A percentile compares a stretch with the other conserved stretches of the same genome.
phyloP scores from a whole-genome alignment of 2,329 filamentous ascomycete genomes.

The Aureobasidium sp. region DNA sequence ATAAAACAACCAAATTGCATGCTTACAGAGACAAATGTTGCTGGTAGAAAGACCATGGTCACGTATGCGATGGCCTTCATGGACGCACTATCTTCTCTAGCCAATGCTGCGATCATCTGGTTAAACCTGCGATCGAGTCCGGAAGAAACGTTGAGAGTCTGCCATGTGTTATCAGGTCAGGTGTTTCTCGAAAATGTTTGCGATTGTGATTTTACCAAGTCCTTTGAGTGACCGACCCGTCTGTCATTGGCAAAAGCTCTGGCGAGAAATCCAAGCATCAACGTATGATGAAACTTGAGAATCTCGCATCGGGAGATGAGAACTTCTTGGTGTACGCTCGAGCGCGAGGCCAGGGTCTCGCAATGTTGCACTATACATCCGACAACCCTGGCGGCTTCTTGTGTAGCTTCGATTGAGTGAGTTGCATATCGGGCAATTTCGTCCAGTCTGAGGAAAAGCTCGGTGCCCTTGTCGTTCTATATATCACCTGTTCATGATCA shows the following conservation, averaged over 20 bases:
- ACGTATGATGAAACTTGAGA: background rate
- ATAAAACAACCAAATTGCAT: no score
- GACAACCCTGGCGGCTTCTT: background rate
- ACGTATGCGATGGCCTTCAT: conserved; percentile 36
- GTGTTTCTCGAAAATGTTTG: no score
- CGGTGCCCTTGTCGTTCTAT: no score
- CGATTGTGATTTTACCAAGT: background rate
- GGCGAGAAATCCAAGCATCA: conserved; percentile 1
- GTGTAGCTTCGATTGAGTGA: conserved; percentile 3
- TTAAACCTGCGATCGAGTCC: no score
- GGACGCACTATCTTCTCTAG: conserved; percentile 29
- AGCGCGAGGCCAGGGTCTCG: background rate
- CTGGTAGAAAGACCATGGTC: conserved; percentile 33
- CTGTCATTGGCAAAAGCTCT: conserved; percentile 1
- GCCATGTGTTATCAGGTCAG: no score
- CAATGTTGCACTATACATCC: background rate
- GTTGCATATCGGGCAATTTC: background rate
- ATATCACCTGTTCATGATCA: no score
- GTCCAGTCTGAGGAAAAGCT: background rate
- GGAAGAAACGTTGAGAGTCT: no score
- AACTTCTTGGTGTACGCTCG: background rate
- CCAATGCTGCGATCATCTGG: background rate
- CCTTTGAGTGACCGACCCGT: background rate
- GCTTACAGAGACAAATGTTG: conserved; percentile 16
- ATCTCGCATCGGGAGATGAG: background rate